Conservation (phyloP, 768 basidiomycete species). For the Collybia sordida region DNA sequence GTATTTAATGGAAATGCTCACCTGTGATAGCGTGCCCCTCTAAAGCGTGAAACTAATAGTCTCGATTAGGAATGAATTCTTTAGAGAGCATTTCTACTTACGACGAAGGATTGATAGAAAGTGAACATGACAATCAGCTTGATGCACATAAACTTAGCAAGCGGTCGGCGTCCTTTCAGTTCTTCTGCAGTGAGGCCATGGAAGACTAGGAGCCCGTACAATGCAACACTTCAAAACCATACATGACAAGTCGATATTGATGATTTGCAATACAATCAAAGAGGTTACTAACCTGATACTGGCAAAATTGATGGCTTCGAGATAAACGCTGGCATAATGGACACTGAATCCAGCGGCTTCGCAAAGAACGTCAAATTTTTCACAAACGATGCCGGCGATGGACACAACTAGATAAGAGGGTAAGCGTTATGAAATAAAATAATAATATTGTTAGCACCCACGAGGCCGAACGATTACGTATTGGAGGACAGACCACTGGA, state of each 20-base stretch:
- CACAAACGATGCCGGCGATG: conserved; percentile 77
- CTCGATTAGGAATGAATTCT: neutral
- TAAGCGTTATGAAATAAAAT: neutral
- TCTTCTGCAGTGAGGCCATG: conserved; percentile 82
- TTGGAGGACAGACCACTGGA: conserved; percentile 85
- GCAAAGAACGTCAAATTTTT: conserved; percentile 71
- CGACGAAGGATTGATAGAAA: conserved; percentile 82
- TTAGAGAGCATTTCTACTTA: conserved; percentile 29
- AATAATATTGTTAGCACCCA: conserved; percentile 15
- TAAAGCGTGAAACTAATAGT: conserved; percentile 59
- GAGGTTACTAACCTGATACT: conserved; percentile 65
- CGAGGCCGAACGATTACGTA: conserved; percentile 73
- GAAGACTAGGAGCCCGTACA: conserved; percentile 84
- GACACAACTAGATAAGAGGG: conserved; percentile 43
- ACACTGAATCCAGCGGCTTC: conserved; percentile 56
- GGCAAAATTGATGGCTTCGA: conserved; percentile 72
- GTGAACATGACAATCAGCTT: conserved; percentile 88
- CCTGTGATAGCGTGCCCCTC: conserved; percentile 48
- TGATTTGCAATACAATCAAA: neutral
- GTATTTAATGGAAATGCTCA: too few relatives aligned
- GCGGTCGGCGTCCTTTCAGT: conserved; percentile 69
- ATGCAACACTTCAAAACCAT: conserved; percentile 55
- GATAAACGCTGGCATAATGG: conserved; percentile 66
- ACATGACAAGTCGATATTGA: neutral
- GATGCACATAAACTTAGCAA: conserved; percentile 85